Percentiles rank a stretch among this genome's conserved stretches.
Conservation (phyloP, 1,139 yeast genomes). For the Pichia sp. region DNA sequence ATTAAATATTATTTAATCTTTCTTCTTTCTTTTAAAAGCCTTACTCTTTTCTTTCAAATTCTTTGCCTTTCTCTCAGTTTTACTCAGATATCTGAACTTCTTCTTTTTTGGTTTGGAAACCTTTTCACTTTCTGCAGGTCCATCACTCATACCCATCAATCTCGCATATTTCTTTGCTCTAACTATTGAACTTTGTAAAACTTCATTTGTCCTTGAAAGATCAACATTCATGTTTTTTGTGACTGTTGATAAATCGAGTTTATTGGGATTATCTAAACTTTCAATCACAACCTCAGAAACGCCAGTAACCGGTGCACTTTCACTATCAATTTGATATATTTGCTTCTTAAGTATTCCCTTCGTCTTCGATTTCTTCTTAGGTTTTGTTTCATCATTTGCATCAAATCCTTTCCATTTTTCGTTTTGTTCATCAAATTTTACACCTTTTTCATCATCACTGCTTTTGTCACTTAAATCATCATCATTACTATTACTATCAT, state of each 20-base stretch:
- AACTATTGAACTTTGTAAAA: constrained; percentile 56
- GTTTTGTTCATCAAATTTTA: background rate
- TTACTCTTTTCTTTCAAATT: constrained; percentile 45
- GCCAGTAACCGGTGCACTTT: constrained; percentile 41
- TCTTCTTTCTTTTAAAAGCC: constrained; percentile 17
- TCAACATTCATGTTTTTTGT: constrained; percentile 63
- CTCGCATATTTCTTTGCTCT: constrained; percentile 71
- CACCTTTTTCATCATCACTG: constrained; percentile 24
- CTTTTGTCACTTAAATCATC: constrained; percentile 3
- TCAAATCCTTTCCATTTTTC: constrained; percentile 15
- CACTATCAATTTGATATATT: constrained; percentile 41
- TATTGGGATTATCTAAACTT: constrained; percentile 41
- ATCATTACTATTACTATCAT: constrained; percentile 11
- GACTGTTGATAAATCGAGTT: constrained; percentile 21
- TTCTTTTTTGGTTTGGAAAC: constrained; percentile 48
- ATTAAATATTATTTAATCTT: constrained; percentile 4
- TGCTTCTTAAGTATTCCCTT: constrained; percentile 41
- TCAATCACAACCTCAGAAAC: constrained; percentile 63
- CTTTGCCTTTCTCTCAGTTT: constrained; percentile 66
- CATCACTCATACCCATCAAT: constrained; percentile 38
- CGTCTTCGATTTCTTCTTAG: constrained; percentile 16
- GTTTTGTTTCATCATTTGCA: constrained; percentile 19
- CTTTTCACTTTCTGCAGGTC: constrained; percentile 22
- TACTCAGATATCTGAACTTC: constrained; percentile 81
- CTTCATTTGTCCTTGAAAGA: constrained; percentile 50